Evolutionary conservation across 495 filamentous ascomycete species (phyloP), one percentile per base, ranked within the genome.

Genomic region (Mycothermus thermophilus): DNA sequence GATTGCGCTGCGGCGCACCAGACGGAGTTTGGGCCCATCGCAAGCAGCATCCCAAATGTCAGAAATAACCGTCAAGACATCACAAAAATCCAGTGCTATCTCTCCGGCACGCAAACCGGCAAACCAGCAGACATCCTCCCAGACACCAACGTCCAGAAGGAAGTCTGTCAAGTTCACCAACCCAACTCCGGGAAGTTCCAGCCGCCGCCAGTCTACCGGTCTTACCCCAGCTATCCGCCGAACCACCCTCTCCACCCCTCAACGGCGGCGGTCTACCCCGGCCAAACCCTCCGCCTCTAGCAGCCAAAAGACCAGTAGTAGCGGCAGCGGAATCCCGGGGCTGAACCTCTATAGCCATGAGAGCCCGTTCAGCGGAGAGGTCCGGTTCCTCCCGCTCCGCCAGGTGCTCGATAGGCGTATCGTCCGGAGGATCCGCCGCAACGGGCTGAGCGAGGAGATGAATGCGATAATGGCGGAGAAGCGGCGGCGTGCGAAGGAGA

Each of bases 361-460:
- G 7, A 39, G 43, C 13, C 61, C 46, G 30, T 55, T 39, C 44
- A 40, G 37, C 32, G 50, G 52, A 10, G 50, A 60, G 27, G 38
- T 64, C 14, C 46, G 39, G 21, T 81, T 83, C 41, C 68, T 69
- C 2, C 77, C 82, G 0, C 58, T 86, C 20, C 64, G 72, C n/a
- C 73, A 81, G 17, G 67, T 79, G 4, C 52, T 87, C 15, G 78
- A 84, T 44, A 62, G 63, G 15, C 71, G 83, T n/a, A 67, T 72
- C n/a, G 74, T 77, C 50, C 72, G 82, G 15, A 69, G 80, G 28
- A 66, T 86, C 16, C 66, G 73, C 10, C 72, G 81, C 14, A 75
- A 76, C 40, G 74, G 80, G 18, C 54, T 90, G 23, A 83, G 79
- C 43, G 74, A 84, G 47, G 80, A 86, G 51, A 69, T 82, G 40